These are phyloP conservation scores for Aspergillus terreus DNA, from an alignment of 2,329 filamentous ascomycete species.

Conservation along the genomic window DNA sequence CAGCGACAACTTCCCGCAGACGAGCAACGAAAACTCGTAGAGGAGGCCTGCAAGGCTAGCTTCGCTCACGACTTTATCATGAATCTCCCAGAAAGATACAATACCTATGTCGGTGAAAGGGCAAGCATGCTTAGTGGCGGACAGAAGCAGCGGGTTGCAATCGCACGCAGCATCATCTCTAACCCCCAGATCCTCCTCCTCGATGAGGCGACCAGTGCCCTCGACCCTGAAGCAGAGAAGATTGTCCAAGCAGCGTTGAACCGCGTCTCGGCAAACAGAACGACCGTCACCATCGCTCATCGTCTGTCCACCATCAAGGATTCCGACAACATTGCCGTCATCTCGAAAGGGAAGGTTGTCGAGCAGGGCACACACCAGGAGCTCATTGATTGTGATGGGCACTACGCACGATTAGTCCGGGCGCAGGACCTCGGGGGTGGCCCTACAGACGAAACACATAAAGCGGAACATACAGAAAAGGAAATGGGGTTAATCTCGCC, in stretches of 20 bases:
- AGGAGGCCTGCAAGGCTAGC: slow-evolving; percentile 18
- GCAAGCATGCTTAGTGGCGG: slow-evolving; percentile 80
- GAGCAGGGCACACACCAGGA: slow-evolving; percentile 43
- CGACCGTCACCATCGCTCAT: slow-evolving; percentile 40
- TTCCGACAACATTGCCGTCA: slow-evolving; percentile 45
- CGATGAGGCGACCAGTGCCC: slow-evolving; percentile 82
- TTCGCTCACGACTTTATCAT: slow-evolving; percentile 78
- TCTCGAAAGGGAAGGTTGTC: slow-evolving; percentile 37
- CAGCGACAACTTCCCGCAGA: slow-evolving; percentile 25
- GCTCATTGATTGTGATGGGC: slow-evolving; percentile 32
- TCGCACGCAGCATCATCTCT: slow-evolving; percentile 73
- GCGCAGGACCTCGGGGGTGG: slow-evolving; percentile 42
- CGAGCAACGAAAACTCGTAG: slow-evolving; percentile 32
- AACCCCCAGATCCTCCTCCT: slow-evolving; percentile 80
- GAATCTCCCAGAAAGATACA: slow-evolving; percentile 70
- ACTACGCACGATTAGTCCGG: slow-evolving; percentile 41
- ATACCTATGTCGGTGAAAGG: slow-evolving; percentile 79
- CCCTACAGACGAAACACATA: not conserved
- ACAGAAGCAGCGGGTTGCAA: slow-evolving; percentile 86
- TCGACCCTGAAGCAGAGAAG: slow-evolving; percentile 83
- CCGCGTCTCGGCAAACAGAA: slow-evolving; percentile 56
- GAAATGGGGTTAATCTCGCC: not conserved
- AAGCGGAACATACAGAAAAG: not conserved
- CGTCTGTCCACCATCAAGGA: slow-evolving; percentile 39
- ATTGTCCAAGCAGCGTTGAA: slow-evolving; percentile 82